Conservation (phyloP, 345 rosid genomes). For the Corchorus olitorius region DNA sequence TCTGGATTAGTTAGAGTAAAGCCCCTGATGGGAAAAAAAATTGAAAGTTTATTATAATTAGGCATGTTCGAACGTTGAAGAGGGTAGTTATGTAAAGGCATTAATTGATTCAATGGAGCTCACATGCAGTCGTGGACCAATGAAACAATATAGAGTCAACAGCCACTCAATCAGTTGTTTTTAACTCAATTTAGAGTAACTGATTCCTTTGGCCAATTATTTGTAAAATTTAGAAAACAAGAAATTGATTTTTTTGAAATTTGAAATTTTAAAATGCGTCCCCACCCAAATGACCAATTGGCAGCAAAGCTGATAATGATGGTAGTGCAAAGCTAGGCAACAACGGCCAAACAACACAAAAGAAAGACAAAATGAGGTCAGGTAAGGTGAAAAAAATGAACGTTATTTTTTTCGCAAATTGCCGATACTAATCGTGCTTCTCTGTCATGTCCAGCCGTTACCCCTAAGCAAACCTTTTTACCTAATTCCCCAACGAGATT, state of each 20-base stretch:
- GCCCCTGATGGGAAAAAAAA: too few species aligned
- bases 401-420: too few species aligned
- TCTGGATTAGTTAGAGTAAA: too few species aligned
- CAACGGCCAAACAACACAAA: neutral
- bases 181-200: neutral
- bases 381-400: neutral
- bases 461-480: neutral
- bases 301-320: neutral
- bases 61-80: too few species aligned
- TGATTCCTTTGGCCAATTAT: neutral
- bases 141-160: neutral
- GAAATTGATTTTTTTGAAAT: neutral
- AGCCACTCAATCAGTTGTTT: neutral
- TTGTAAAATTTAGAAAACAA: neutral
- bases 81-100: too few species aligned
- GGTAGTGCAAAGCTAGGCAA: neutral
- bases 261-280: conserved; percentile 7
- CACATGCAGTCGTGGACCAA: neutral
- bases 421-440: too few species aligned
- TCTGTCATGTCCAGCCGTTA: neutral
- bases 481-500: neutral
- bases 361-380: neutral
- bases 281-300: neutral
- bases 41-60: too few species aligned
- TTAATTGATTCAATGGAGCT: neutral